phyloP scores from a whole-genome alignment of 106 monocot species.

The Dioscorea alata region DNA sequence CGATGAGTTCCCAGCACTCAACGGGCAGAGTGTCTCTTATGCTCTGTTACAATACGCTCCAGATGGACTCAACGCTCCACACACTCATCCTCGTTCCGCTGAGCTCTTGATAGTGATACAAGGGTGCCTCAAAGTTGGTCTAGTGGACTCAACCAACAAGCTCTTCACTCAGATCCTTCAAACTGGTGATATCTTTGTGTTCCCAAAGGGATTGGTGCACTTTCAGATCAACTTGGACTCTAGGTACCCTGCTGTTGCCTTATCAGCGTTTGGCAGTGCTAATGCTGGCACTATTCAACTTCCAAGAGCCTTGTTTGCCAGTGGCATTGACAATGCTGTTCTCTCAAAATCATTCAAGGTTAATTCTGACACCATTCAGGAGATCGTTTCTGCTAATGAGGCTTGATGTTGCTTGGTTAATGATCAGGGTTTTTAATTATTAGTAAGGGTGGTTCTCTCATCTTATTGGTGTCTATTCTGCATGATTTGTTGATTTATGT shows the following conservation, averaged over 20 bases:
- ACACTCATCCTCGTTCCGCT: slow-evolving; percentile 16
- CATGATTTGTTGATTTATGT: too few relatives aligned
- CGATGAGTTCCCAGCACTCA: too few relatives aligned
- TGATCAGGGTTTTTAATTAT: too few relatives aligned
- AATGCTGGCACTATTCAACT: slow-evolving; percentile 6
- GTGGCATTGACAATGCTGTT: slow-evolving; percentile 3
- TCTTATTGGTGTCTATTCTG: too few relatives aligned
- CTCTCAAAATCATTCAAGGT: slow-evolving; percentile 14
- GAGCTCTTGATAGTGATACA: slow-evolving; percentile 7
- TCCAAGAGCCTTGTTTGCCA: neutral
- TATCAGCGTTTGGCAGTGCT: slow-evolving; percentile 17
- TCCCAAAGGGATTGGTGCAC: slow-evolving; percentile 13
- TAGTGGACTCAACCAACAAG: neutral
- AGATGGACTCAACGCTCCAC: slow-evolving; percentile 6
- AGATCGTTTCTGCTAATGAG: neutral
- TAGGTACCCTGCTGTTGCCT: slow-evolving; percentile 3
- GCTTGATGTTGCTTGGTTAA: too few relatives aligned
- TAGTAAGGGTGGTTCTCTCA: too few relatives aligned
- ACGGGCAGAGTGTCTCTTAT: slow-evolving; percentile 1
- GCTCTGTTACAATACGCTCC: slow-evolving; percentile 8
- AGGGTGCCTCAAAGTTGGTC: slow-evolving; percentile 2
- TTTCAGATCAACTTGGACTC: neutral
- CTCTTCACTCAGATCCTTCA: slow-evolving; percentile 3
- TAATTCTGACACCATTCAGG: slow-evolving; percentile 1
- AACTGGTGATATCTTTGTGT: neutral